Evolutionary conservation across 2,329 filamentous ascomycete species (phyloP).

Genomic region (Purpureocillium takamizusanense): DNA sequence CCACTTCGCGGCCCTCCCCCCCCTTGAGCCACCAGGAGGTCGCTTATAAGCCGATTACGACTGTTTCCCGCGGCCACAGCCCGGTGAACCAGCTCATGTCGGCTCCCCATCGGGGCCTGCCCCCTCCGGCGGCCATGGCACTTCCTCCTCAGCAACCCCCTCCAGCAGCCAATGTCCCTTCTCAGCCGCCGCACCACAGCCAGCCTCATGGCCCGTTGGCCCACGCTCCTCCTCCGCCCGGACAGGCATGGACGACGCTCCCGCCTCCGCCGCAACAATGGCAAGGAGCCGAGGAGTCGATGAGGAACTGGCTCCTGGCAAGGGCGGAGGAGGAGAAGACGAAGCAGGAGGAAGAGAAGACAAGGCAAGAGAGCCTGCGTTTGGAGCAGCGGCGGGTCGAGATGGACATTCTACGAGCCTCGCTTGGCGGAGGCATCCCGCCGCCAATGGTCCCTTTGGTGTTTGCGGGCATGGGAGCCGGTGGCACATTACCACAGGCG

Average conservation of each 20-base stretch:
- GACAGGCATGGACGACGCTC: slow-evolving; percentile 40
- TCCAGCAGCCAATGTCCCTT: slow-evolving; percentile 13
- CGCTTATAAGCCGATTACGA: slow-evolving; percentile 29
- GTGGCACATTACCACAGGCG: slow-evolving; percentile 49
- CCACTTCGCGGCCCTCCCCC: slow-evolving; percentile 45
- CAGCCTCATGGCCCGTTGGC: slow-evolving; percentile 15
- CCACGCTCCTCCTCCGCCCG: slow-evolving; percentile 19
- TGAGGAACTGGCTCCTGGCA: slow-evolving; percentile 62
- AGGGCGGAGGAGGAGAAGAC: slow-evolving; percentile 66
- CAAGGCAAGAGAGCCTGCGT: slow-evolving; percentile 53
- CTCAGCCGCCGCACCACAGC: slow-evolving; percentile 15
- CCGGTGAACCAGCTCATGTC: slow-evolving; percentile 53
- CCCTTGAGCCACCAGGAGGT: slow-evolving; percentile 41
- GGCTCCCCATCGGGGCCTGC: slow-evolving; percentile 59
- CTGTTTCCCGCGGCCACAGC: slow-evolving; percentile 34
- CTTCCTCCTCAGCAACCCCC: slow-evolving; percentile 39
- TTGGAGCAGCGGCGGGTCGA: slow-evolving; percentile 67
- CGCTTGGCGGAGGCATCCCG: slow-evolving; percentile 60
- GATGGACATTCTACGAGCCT: slow-evolving; percentile 62
- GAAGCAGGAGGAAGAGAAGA: slow-evolving; percentile 66
- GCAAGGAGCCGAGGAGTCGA: slow-evolving; percentile 60
- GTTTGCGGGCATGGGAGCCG: slow-evolving; percentile 59
- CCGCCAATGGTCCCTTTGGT: slow-evolving; percentile 67
- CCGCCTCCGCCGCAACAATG: slow-evolving; percentile 58
- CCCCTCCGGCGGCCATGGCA: slow-evolving; percentile 58